Percentiles rank a stretch among this genome's conserved stretches.
Evolutionary conservation across 2,329 filamentous ascomycete genomes (phyloP).

Genomic region (Zasmidium angulare): DNA sequence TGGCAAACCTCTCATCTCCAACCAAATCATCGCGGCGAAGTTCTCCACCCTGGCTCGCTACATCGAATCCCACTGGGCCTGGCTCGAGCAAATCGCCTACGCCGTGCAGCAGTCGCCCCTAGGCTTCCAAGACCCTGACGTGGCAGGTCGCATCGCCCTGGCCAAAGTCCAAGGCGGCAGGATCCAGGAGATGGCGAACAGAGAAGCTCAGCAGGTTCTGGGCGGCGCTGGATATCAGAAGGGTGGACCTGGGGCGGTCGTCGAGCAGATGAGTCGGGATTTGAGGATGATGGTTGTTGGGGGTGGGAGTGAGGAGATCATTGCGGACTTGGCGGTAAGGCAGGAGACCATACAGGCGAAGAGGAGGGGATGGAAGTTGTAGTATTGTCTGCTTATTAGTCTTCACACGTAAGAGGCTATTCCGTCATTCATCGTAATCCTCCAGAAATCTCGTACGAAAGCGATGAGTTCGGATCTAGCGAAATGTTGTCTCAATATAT

Average conservation of each 20-base stretch:
- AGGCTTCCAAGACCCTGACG: constrained; percentile 37
- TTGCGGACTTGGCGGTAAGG: constrained; percentile 34
- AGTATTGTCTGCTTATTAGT: no score
- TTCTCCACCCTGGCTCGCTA: constrained; percentile 33
- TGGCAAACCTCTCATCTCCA: constrained; percentile 34
- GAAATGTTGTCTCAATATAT: no score
- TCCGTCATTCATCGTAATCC: no score
- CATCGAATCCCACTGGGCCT: constrained; percentile 35
- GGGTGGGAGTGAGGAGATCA: constrained; percentile 37
- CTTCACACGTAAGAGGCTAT: no score
- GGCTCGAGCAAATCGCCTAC: constrained; percentile 34
- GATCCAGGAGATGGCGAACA: constrained; percentile 53
- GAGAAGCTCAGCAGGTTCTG: constrained; percentile 58
- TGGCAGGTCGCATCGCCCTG: constrained; percentile 54
- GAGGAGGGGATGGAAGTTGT: constrained; percentile 48
- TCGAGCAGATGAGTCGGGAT: constrained; percentile 57
- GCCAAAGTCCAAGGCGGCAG: constrained; percentile 54
- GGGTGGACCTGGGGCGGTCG: constrained; percentile 51
- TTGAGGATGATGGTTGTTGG: constrained; percentile 48
- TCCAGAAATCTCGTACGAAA: no score
- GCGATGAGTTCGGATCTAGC: no score
- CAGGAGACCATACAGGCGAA: constrained; percentile 36
- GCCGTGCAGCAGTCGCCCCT: constrained; percentile 29
- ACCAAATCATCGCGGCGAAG: constrained; percentile 36
- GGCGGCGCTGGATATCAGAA: constrained; percentile 55